These are phyloP conservation scores for Cucurbita ficifolia DNA, from an alignment of 306 rosid species.

Conservation along the genomic window DNA sequence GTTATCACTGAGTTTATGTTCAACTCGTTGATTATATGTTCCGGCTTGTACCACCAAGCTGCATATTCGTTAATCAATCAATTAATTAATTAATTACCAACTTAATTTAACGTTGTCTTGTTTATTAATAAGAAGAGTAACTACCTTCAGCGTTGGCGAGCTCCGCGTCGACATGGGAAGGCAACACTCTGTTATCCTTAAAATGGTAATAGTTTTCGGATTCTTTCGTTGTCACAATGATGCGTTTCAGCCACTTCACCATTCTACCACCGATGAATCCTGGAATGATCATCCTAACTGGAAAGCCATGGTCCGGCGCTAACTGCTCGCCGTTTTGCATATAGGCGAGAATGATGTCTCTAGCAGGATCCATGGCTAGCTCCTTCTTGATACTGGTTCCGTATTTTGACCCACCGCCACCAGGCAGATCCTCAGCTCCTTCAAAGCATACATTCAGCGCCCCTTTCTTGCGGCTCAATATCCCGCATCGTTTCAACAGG, in stretches of 20 bases:
- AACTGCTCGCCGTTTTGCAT: conserved; percentile 66
- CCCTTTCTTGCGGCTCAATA: conserved; percentile 25
- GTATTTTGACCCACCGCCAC: conserved; percentile 76
- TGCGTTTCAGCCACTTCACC: conserved; percentile 82
- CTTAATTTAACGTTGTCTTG: too few relatives aligned
- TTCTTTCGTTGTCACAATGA: conserved; percentile 44
- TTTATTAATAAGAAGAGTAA: not conserved
- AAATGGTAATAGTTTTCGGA: conserved; percentile 47
- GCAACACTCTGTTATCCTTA: conserved; percentile 61
- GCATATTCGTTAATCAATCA: not conserved
- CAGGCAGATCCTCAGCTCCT: conserved; percentile 68
- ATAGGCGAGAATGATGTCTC: conserved; percentile 64
- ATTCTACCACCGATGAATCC: conserved; percentile 71
- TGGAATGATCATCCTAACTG: conserved; percentile 54
- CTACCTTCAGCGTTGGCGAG: conserved; percentile 63
- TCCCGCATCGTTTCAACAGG: conserved; percentile 44
- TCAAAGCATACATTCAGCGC: conserved; percentile 71
- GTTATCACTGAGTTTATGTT: conserved; percentile 82
- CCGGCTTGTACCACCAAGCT: conserved; percentile 97
- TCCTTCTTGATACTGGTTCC: conserved; percentile 48
- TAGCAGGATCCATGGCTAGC: conserved; percentile 60
- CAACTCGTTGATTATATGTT: conserved; percentile 60
- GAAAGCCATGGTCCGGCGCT: conserved; percentile 73
- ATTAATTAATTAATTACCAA: too few relatives aligned
- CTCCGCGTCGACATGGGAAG: conserved; percentile 68